phyloP scores from a whole-genome alignment of 345 rosid species.

The Eucalyptus shirleyi region DNA sequence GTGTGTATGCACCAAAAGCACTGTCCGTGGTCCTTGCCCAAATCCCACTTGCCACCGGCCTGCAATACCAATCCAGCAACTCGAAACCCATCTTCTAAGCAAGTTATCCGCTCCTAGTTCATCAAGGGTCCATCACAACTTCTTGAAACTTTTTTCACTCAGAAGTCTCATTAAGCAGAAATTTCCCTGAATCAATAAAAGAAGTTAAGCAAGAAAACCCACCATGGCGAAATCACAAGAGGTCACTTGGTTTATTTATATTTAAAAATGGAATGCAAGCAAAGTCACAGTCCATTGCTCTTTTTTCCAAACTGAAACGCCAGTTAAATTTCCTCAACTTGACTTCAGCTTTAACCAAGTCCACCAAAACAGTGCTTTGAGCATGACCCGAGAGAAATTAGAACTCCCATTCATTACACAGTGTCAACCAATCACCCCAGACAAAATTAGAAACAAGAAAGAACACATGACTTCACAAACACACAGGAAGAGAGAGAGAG shows the following conservation, averaged over 20 bases:
- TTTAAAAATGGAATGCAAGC: not conserved
- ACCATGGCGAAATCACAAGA: not conserved
- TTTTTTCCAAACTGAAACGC: not conserved
- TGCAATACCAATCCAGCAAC: slow-evolving; percentile 72
- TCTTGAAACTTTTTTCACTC: not conserved
- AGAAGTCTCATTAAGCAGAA: not conserved
- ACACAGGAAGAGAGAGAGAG: not conserved
- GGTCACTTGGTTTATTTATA: not conserved
- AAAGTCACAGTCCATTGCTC: not conserved
- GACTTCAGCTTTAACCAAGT: not conserved
- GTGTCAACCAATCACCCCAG: not conserved
- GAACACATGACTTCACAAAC: not conserved
- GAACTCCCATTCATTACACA: not conserved
- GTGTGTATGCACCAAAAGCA: slow-evolving; percentile 67
- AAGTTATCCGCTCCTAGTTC: not conserved
- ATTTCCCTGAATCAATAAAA: not conserved
- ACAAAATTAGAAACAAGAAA: not conserved
- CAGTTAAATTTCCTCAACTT: not conserved
- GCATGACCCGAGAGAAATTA: not conserved
- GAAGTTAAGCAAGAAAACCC: not conserved
- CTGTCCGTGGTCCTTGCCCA: slow-evolving; percentile 49
- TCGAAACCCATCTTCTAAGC: slow-evolving; percentile 36
- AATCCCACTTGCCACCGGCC: slow-evolving; percentile 44
- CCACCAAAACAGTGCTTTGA: not conserved
- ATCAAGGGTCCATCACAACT: not conserved